phyloP scores from a whole-genome alignment of 805 yeast genomes.

The Starmerella bombi region DNA sequence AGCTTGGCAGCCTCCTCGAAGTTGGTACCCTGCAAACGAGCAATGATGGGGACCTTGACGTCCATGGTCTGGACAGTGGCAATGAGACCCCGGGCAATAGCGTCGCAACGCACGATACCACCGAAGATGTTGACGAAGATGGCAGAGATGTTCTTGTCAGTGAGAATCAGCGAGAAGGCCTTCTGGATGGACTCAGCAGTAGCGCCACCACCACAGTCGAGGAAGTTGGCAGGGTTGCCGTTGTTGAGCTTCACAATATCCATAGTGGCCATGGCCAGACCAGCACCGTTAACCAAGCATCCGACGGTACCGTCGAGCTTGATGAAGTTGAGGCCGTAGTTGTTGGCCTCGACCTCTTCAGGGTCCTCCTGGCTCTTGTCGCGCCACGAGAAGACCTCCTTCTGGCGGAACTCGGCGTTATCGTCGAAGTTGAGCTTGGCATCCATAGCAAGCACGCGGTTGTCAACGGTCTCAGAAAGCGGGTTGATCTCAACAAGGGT shows the following conservation, averaged over 20 bases:
- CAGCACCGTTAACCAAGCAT: conserved; percentile 98
- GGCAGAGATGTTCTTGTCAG: conserved; percentile 81
- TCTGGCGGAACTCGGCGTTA: conserved; percentile 87
- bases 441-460: conserved; percentile 92
- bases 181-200: conserved; percentile 95
- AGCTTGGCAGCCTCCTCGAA: conserved; percentile 75
- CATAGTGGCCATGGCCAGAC: conserved; percentile 99
- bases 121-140: conserved; percentile 98
- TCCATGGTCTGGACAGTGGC: conserved; percentile 87
- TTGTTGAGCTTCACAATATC: conserved; percentile 96
- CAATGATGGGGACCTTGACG: conserved; percentile 87
- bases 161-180: conserved; percentile 85
- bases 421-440: conserved; percentile 98
- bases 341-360: conserved; percentile 84
- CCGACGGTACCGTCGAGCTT: conserved; percentile 98
- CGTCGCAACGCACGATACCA: conserved; percentile 99
- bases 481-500: conserved; percentile 99
- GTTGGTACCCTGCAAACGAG: conserved; percentile 97
- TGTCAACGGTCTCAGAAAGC: conserved; percentile 80
- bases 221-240: conserved; percentile 97
- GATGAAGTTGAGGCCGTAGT: conserved; percentile 86
- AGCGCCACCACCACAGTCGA: conserved; percentile 99
- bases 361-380: conserved; percentile 96
- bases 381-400: conserved; percentile 93
- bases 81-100: conserved; percentile 93